A percentile compares a stretch with the other conserved stretches of the same genome.
Conservation (phyloP, 164 flowering plant species). For the Warburgia ugandensis region DNA sequence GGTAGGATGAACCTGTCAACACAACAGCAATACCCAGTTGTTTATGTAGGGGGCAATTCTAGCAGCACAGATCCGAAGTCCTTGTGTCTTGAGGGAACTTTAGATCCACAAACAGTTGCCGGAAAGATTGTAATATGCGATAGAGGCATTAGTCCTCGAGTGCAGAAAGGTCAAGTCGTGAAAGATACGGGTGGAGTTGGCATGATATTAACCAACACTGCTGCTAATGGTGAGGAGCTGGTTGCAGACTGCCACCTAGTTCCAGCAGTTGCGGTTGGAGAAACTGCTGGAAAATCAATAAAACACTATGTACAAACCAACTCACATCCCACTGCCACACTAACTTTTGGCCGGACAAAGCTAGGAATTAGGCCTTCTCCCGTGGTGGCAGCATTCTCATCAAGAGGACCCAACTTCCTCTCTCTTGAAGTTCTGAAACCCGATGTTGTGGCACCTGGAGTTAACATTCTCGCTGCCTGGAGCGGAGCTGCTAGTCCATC, state of each 20-base stretch:
- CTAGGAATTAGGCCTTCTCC: constrained; percentile 69
- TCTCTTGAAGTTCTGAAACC: constrained; percentile 72
- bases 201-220: constrained; percentile 71
- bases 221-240: constrained; percentile 57
- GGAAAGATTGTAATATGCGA: constrained; percentile 90
- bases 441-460: constrained; percentile 82
- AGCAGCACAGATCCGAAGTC: constrained; percentile 34
- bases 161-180: constrained; percentile 56
- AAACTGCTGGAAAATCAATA: constrained; percentile 39
- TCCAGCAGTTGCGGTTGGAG: constrained; percentile 56
- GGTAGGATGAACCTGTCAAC: constrained; percentile 45
- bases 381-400: constrained; percentile 68
- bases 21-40: constrained; percentile 26
- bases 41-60: constrained; percentile 55
- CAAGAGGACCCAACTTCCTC: constrained; percentile 68
- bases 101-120: constrained; percentile 44
- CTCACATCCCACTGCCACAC: constrained; percentile 48
- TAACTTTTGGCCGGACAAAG: constrained; percentile 43
- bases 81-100: constrained; percentile 47
- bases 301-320: constrained; percentile 45
- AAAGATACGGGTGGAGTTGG: constrained; percentile 80
- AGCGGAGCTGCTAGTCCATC: constrained; percentile 56
- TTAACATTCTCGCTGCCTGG: constrained; percentile 85
- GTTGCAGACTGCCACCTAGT: constrained; percentile 73
- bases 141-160: constrained; percentile 53